A percentile compares a stretch with the other conserved stretches of the same genome.
phyloP scores from a whole-genome alignment of 2,329 filamentous ascomycete species.

The Hortaea werneckii region DNA sequence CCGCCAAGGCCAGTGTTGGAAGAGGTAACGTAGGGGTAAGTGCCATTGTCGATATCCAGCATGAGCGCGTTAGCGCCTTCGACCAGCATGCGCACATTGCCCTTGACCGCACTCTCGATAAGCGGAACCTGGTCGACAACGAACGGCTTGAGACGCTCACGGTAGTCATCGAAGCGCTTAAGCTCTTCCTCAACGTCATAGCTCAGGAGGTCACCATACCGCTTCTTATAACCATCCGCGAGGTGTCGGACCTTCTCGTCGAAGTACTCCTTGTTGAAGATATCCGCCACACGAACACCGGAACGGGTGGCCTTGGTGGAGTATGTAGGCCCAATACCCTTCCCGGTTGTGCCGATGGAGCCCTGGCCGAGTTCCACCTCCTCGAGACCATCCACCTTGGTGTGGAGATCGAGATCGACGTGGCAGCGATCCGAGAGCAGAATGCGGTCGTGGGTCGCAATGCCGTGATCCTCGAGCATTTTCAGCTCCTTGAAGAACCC shows the following conservation, averaged over 20 bases:
- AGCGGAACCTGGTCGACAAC: slow-evolving; percentile 59
- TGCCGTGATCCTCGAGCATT: slow-evolving; percentile 50
- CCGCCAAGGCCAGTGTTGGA: slow-evolving; percentile 52
- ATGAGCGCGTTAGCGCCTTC: slow-evolving; percentile 61
- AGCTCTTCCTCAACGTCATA: slow-evolving; percentile 65
- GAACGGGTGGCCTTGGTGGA: slow-evolving; percentile 55
- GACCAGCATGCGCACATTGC: slow-evolving; percentile 51
- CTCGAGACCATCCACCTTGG: slow-evolving; percentile 58
- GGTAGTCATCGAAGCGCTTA: slow-evolving; percentile 48
- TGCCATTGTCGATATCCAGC: slow-evolving; percentile 55
- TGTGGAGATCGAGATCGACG: slow-evolving; percentile 56
- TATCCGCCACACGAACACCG: slow-evolving; percentile 55
- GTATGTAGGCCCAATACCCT: slow-evolving; percentile 46
- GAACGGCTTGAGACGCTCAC: slow-evolving; percentile 47
- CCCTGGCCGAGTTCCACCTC: slow-evolving; percentile 40
- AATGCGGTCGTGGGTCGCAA: slow-evolving; percentile 49
- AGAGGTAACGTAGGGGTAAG: slow-evolving; percentile 52
- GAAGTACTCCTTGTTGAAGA: slow-evolving; percentile 57
- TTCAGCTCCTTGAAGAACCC: slow-evolving; percentile 57
- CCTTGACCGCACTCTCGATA: slow-evolving; percentile 50
- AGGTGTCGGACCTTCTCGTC: slow-evolving; percentile 55
- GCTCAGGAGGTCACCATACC: slow-evolving; percentile 55
- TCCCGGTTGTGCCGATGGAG: slow-evolving; percentile 42
- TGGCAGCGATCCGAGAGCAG: slow-evolving; percentile 55
- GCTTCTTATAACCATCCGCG: slow-evolving; percentile 53